phyloP scores from a whole-genome alignment of 768 basidiomycete species.

The Phlebiopsis gigantea region DNA sequence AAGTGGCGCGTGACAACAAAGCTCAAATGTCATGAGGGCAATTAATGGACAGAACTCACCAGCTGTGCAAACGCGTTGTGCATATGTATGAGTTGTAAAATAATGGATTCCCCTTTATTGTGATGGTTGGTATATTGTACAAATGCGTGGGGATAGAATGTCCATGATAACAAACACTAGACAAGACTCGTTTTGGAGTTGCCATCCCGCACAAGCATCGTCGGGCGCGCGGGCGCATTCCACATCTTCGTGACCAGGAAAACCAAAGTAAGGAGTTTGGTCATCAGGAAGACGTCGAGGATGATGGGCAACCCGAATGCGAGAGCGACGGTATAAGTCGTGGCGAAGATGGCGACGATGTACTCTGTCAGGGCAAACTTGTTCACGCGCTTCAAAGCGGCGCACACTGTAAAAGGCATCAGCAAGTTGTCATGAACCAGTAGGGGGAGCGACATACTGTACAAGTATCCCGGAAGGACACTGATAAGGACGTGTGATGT shows the following conservation, averaged over 20 bases:
- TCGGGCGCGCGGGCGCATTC: neutral
- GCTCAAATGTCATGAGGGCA: too few species aligned
- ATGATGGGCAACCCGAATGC: conserved; percentile 1
- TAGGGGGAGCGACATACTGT: neutral
- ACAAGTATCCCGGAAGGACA: conserved; percentile 2
- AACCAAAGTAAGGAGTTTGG: neutral
- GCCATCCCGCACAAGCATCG: neutral
- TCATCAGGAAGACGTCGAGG: conserved; percentile 7
- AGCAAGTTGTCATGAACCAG: neutral
- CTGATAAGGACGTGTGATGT: neutral
- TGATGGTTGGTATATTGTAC: neutral
- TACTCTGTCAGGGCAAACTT: neutral
- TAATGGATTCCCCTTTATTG: neutral
- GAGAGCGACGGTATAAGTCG: neutral
- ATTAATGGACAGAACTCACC: too few species aligned
- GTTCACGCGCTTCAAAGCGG: neutral
- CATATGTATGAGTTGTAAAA: too few species aligned
- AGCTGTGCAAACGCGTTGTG: too few species aligned
- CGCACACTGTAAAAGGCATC: neutral
- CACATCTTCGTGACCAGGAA: neutral
- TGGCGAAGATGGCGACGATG: neutral
- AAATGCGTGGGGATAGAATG: neutral
- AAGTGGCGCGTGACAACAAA: too few species aligned
- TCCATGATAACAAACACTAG: neutral
- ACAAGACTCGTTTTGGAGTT: neutral